phyloP scores from a whole-genome alignment of 2,329 filamentous ascomycete genomes.

The Colletotrichum chrysophilum region DNA sequence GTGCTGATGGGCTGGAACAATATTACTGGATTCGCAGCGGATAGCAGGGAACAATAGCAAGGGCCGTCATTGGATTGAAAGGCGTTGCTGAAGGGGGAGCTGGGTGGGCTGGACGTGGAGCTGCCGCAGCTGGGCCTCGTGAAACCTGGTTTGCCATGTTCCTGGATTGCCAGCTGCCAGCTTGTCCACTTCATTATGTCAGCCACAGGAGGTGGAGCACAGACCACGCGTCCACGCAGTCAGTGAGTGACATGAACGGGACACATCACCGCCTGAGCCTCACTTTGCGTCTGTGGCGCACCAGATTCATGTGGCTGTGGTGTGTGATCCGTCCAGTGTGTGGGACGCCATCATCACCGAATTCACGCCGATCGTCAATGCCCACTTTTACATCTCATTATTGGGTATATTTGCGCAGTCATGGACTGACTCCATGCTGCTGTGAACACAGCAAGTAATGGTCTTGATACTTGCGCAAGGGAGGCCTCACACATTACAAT shows the following conservation, averaged over 20 bases:
- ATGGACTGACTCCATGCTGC: neutral
- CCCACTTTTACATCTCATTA: neutral
- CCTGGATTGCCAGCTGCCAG: neutral
- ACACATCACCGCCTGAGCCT: neutral
- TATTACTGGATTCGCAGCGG: neutral
- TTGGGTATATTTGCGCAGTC: neutral
- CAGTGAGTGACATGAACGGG: neutral
- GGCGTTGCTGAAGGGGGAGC: neutral
- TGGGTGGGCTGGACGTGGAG: neutral
- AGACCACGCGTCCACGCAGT: neutral
- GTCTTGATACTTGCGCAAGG: neutral
- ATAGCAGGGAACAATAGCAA: neutral
- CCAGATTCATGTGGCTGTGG: neutral
- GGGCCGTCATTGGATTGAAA: neutral
- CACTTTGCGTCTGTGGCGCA: neutral
- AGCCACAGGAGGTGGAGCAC: neutral
- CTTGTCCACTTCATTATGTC: neutral
- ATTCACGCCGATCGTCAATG: neutral
- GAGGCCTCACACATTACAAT: neutral
- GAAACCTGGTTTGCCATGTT: neutral
- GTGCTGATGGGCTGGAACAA: constrained; percentile 7
- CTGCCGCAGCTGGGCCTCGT: neutral
- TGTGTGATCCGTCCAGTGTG: neutral
- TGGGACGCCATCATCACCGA: neutral
- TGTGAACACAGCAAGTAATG: neutral